Conservation (phyloP, 202 grass and related monocot genomes). For the Bolboschoenoplectus hybrid region DNA sequence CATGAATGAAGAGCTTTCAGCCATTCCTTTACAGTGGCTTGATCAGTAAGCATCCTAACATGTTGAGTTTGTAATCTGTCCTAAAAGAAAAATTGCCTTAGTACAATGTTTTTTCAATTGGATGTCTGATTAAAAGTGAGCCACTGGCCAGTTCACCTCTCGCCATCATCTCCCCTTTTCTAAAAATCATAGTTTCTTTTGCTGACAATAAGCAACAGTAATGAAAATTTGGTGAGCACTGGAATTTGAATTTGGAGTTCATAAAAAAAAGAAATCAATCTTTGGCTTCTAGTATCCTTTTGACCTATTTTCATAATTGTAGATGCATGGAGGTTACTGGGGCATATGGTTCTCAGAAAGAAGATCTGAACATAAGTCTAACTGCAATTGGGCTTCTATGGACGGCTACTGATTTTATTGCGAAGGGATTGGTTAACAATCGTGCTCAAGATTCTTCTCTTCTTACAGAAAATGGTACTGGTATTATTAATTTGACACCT, state of each 20-base stretch:
- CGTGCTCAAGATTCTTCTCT: conserved; percentile 45
- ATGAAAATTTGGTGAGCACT: conserved; percentile 18
- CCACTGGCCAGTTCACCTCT: background rate
- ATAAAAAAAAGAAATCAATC: background rate
- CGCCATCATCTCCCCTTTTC: background rate
- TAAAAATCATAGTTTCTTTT: conserved; percentile 9
- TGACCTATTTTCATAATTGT: conserved; percentile 49
- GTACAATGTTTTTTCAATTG: conserved; percentile 35
- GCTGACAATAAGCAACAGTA: conserved; percentile 19
- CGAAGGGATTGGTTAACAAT: conserved; percentile 76
- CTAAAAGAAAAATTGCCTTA: conserved; percentile 19
- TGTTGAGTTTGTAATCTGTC: conserved; percentile 27
- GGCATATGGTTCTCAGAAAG: conserved; percentile 87
- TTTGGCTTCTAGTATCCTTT: conserved; percentile 32
- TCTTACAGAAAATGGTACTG: conserved; percentile 33
- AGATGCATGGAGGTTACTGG: conserved; percentile 96
- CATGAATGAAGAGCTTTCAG: conserved; percentile 96
- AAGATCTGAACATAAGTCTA: conserved; percentile 98
- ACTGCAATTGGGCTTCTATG: conserved; percentile 96
- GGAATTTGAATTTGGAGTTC: conserved; percentile 12
- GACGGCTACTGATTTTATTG: conserved; percentile 92
- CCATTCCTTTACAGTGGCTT: conserved; percentile 80
- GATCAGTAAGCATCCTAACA: conserved; percentile 69
- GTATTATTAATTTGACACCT: conserved; percentile 4
- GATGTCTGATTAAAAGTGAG: conserved; percentile 26